These are phyloP conservation scores for Botrytis cinerea DNA, from an alignment of 2,329 filamentous ascomycete genomes.

Conservation along the genomic window DNA sequence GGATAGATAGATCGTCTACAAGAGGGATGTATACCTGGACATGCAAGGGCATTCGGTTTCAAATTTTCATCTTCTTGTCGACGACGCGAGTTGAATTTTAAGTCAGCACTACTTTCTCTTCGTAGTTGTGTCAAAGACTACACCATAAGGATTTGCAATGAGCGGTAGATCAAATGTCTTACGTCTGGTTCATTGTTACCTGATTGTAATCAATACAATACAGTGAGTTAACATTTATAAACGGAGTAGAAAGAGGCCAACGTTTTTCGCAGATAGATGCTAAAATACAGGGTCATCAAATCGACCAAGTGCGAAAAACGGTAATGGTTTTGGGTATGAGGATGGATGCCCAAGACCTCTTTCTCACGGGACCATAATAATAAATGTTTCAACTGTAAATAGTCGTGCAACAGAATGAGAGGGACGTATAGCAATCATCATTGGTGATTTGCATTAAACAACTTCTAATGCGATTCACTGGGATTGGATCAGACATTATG, in stretches of 20 bases:
- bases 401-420: not conserved
- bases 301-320: not conserved
- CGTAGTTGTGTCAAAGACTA: too few relatives aligned
- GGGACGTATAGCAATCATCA: not conserved
- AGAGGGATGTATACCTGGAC: too few relatives aligned
- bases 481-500: not conserved
- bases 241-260: not conserved
- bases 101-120: too few relatives aligned
- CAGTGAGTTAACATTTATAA: not conserved
- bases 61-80: too few relatives aligned
- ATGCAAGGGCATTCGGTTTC: too few relatives aligned
- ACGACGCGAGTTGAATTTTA: too few relatives aligned
- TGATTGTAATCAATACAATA: not conserved
- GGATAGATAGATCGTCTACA: too few relatives aligned
- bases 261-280: not conserved
- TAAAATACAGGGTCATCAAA: not conserved
- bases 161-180: not conserved
- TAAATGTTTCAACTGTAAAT: not conserved
- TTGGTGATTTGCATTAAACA: not conserved
- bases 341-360: not conserved
- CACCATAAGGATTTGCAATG: too few relatives aligned
- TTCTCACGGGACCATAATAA: not conserved
- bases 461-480: not conserved
- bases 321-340: not conserved
- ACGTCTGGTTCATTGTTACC: accelerated